Percentiles rank a stretch among this genome's conserved stretches.
Evolutionary conservation across 1,139 yeast genomes (phyloP).

Genomic region (Candida sp.): DNA sequence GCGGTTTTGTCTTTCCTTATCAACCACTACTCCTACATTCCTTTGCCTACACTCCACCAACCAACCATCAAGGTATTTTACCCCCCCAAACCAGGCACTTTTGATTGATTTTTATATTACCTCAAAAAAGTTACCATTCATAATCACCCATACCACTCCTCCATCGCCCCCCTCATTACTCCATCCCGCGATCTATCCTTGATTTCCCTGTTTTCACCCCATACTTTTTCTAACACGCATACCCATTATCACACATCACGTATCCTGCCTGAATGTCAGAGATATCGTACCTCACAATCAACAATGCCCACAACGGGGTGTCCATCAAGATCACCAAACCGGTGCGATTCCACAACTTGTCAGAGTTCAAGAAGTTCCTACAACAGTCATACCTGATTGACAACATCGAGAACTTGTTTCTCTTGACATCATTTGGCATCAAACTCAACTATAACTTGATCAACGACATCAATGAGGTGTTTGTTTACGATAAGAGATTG

Average conservation of each 20-base stretch:
- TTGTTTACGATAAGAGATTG: slow-evolving; percentile 61
- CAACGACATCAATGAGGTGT: slow-evolving; percentile 53
- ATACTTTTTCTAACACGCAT: not conserved
- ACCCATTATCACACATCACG: not conserved
- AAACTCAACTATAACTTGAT: slow-evolving; percentile 58
- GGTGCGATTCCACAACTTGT: slow-evolving; percentile 43
- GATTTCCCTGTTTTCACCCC: not conserved
- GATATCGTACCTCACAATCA: slow-evolving; percentile 33
- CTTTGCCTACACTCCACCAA: no score
- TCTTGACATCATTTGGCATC: slow-evolving; percentile 70
- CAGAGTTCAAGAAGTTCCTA: slow-evolving; percentile 46
- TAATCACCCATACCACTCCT: no score
- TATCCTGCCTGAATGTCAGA: slow-evolving; percentile 11
- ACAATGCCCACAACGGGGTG: slow-evolving; percentile 47
- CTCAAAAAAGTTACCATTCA: no score
- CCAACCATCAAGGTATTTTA: no score
- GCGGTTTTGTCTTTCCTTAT: no score
- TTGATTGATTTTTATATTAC: no score
- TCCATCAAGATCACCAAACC: slow-evolving; percentile 44
- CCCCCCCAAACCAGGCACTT: no score
- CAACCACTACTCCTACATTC: no score
- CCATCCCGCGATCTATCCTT: no score
- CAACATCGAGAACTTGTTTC: slow-evolving; percentile 47
- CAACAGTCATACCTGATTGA: slow-evolving; percentile 41
- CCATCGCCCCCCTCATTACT: no score